Percentiles rank a stretch among this genome's conserved stretches.
Evolutionary conservation across 306 rosid genomes (phyloP).

Genomic region (Begonia loranthoides): DNA sequence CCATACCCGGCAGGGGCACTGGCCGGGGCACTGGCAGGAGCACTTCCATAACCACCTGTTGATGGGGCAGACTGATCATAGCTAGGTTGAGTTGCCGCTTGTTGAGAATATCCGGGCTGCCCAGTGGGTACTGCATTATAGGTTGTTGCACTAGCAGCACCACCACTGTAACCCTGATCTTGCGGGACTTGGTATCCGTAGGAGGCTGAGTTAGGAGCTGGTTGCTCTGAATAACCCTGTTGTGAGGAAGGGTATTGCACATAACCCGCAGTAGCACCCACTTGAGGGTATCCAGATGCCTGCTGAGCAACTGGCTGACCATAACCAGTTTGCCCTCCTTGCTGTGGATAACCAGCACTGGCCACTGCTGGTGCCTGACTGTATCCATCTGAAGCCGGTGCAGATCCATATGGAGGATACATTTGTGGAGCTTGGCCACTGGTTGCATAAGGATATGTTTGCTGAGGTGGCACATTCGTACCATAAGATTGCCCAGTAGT

Average conservation of each 20-base stretch:
- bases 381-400: conserved; percentile 55
- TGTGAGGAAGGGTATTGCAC: conserved; percentile 66
- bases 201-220: conserved; percentile 44
- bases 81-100: conserved; percentile 43
- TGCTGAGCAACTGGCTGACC: conserved; percentile 61
- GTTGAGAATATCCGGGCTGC: conserved; percentile 63
- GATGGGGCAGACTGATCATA: conserved; percentile 64
- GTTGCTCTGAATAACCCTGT: conserved; percentile 74
- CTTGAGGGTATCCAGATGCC: conserved; percentile 49
- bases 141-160: conserved; percentile 23
- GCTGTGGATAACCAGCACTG: conserved; percentile 33
- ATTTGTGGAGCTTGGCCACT: conserved; percentile 41
- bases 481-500: conserved; percentile 62
- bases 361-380: conserved; percentile 54
- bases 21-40: conserved; percentile 14
- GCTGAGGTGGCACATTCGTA: conserved; percentile 46
- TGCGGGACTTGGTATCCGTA: conserved; percentile 85
- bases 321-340: conserved; percentile 51
- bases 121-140: conserved; percentile 38
- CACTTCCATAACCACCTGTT: conserved; percentile 50
- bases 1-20: conserved; percentile 51
- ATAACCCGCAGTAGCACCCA: conserved; percentile 42
- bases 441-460: conserved; percentile 63
- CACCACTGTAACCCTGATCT: conserved; percentile 50
- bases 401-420: conserved; percentile 68